phyloP scores from a whole-genome alignment of 176 grass and related monocot genomes.

The Musa troglodytarum region DNA sequence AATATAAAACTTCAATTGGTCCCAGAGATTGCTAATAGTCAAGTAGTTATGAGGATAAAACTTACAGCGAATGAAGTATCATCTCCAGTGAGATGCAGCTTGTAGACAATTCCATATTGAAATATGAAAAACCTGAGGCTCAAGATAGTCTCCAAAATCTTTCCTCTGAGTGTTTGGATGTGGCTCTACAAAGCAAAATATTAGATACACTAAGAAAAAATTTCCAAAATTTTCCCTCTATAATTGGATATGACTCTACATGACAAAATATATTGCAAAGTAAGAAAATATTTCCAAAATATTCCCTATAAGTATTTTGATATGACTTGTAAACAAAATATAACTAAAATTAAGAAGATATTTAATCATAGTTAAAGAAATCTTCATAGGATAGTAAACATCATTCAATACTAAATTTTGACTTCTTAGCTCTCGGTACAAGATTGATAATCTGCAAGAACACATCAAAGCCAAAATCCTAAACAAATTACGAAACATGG shows the following conservation, averaged over 20 bases:
- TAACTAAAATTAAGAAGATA: neutral
- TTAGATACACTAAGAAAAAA: neutral
- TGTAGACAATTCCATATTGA: slow-evolving; percentile 96
- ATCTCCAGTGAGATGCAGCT: slow-evolving; percentile 48
- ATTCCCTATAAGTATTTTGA: neutral
- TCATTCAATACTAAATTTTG: neutral
- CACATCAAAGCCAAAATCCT: neutral
- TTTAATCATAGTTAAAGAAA: neutral
- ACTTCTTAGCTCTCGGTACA: neutral
- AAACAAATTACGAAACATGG: too few relatives aligned
- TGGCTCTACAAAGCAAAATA: slow-evolving; percentile 42
- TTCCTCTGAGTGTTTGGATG: slow-evolving; percentile 70
- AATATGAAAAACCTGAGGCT: slow-evolving; percentile 78
- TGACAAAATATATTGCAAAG: neutral
- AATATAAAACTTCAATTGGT: neutral
- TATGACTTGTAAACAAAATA: neutral
- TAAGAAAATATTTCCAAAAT: neutral
- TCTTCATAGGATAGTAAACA: neutral
- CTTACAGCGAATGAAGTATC: slow-evolving; percentile 87
- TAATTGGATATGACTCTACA: slow-evolving; percentile 72
- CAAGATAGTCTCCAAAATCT: slow-evolving; percentile 84
- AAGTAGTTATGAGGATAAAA: neutral
- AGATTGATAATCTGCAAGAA: neutral
- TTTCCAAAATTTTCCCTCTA: neutral
- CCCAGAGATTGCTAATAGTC: neutral